These are phyloP conservation scores for Globisporangium ultimum DNA, from an alignment of 352 stramenopile genomes.

Conservation along the genomic window DNA sequence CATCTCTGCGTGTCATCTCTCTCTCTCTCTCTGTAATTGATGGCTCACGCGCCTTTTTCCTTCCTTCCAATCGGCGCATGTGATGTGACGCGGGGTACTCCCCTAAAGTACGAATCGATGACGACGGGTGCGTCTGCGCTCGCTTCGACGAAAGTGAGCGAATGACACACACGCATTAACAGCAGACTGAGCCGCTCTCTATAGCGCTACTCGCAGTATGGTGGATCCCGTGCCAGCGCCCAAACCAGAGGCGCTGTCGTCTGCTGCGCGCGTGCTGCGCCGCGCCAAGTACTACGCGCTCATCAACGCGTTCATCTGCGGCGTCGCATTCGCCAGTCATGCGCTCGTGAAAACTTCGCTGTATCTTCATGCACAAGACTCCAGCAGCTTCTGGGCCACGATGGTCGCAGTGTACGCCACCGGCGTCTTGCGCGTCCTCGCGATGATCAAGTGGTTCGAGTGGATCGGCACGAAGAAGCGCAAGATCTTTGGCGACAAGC, in stretches of 20 bases:
- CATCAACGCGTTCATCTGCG: slow-evolving; percentile 82
- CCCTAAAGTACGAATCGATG: slow-evolving; percentile 1
- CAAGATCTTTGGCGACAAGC: slow-evolving; percentile 66
- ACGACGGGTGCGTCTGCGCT: slow-evolving; percentile 1
- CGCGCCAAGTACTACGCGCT: slow-evolving; percentile 76
- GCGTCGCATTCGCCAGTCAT: slow-evolving; percentile 36
- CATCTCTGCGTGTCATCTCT: background rate
- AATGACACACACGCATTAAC: too few species aligned
- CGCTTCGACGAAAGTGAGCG: too few species aligned
- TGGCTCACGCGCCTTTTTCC: too few species aligned
- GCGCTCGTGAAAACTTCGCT: slow-evolving; percentile 11
- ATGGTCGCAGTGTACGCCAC: slow-evolving; percentile 34
- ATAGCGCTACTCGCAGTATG: too few species aligned
- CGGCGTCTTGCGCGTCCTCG: slow-evolving; percentile 50
- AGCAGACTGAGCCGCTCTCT: too few species aligned
- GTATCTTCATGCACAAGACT: background rate
- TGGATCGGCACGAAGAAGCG: slow-evolving; percentile 72
- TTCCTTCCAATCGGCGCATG: too few species aligned
- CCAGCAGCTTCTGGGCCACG: background rate
- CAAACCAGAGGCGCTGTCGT: background rate
- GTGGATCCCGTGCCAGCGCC: too few species aligned
- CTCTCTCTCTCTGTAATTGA: too few species aligned
- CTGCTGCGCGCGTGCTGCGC: slow-evolving; percentile 26
- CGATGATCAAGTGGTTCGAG: slow-evolving; percentile 73
- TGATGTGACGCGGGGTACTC: too few species aligned